These are phyloP conservation scores for Verticillium nonalfalfae DNA, from an alignment of 2,329 filamentous ascomycete species.

Conservation along the genomic window DNA sequence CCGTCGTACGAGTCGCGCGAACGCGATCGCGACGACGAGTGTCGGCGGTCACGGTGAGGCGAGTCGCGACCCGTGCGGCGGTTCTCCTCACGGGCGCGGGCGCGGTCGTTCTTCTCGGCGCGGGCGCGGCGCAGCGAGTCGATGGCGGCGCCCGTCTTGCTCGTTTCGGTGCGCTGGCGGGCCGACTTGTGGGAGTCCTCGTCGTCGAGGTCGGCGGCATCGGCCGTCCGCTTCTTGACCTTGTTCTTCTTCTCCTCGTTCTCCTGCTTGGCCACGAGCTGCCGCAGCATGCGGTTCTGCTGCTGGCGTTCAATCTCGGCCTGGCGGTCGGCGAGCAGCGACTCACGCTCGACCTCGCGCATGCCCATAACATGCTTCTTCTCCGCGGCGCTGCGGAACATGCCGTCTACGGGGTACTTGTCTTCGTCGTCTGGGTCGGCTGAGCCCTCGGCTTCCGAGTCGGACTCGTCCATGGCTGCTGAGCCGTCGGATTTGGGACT, in stretches of 20 bases:
- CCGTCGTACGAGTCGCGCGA: conserved; percentile 58
- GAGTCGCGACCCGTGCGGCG: conserved; percentile 43
- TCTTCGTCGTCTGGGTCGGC: conserved; percentile 51
- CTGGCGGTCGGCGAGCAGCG: conserved; percentile 80
- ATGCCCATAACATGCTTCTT: conserved; percentile 76
- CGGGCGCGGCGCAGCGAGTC: conserved; percentile 59
- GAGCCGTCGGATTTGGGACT: conserved; percentile 73
- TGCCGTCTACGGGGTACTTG: conserved; percentile 81
- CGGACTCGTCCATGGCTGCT: conserved; percentile 84
- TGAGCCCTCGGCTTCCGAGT: conserved; percentile 48
- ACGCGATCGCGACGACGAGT: not conserved
- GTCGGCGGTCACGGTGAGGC: conserved; percentile 29
- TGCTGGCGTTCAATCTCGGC: conserved; percentile 75
- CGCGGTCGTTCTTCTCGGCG: conserved; percentile 59
- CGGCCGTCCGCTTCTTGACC: conserved; percentile 72
- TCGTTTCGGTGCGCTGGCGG: conserved; percentile 62
- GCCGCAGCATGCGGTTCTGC: conserved; percentile 76
- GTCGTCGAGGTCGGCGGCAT: conserved; percentile 72
- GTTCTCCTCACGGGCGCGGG: conserved; percentile 57
- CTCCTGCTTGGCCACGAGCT: conserved; percentile 63
- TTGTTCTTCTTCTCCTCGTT: conserved; percentile 55
- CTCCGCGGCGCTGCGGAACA: conserved; percentile 68
- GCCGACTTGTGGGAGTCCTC: conserved; percentile 63
- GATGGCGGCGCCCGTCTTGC: conserved; percentile 52
- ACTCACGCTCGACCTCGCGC: conserved; percentile 86